These are phyloP conservation scores for Coemansia pectinata DNA, from an alignment of 192 early-diverging fungal genomes.

Conservation along the genomic window DNA sequence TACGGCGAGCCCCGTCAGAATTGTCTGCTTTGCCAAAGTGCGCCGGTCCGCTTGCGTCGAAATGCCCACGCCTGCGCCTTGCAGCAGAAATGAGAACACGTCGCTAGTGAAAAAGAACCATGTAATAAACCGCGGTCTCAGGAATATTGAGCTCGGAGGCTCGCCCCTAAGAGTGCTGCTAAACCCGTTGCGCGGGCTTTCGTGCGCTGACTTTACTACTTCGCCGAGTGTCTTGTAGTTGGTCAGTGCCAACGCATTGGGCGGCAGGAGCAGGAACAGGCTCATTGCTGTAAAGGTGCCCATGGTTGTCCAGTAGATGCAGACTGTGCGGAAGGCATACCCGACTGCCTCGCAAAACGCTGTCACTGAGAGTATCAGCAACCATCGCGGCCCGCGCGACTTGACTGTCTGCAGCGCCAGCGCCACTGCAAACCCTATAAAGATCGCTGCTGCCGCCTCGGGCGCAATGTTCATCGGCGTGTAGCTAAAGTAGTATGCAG, in stretches of 20 bases:
- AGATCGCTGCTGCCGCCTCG: conserved; percentile 11
- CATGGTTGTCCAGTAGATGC: conserved; percentile 26
- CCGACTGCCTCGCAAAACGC: conserved; percentile 31
- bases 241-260: conserved; percentile 36
- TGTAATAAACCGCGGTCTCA: conserved; percentile 28
- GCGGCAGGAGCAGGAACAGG: conserved; percentile 36
- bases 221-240: conserved; percentile 43
- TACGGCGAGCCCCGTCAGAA: conserved; percentile 25
- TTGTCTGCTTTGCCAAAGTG: conserved; percentile 22
- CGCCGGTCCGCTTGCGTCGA: conserved; percentile 11
- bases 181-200: neutral
- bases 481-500: conserved; percentile 25
- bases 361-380: conserved; percentile 10
- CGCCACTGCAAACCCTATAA: neutral
- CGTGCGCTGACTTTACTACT: conserved; percentile 4
- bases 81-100: conserved; percentile 30
- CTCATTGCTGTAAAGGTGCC: conserved; percentile 24
- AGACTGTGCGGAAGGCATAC: conserved; percentile 27
- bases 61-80: conserved; percentile 29
- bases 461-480: conserved; percentile 15
- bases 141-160: neutral
- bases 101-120: conserved; percentile 45
- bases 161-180: neutral
- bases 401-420: conserved; percentile 7
- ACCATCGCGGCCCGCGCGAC: conserved; percentile 5